Conservation (phyloP, 345 rosid species). For the Geranium rotundifolium region DNA sequence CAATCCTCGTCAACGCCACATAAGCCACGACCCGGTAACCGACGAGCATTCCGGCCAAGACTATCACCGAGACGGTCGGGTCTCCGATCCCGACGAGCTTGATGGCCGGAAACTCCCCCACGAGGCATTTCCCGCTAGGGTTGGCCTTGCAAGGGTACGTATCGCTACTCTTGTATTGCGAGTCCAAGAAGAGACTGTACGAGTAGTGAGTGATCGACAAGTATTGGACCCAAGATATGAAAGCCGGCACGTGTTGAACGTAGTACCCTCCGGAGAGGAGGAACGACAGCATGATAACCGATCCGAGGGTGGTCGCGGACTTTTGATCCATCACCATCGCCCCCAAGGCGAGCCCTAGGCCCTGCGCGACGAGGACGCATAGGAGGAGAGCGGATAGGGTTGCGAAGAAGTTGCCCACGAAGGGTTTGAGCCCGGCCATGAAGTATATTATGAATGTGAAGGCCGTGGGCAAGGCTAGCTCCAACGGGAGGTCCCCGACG, state of each 20-base stretch:
- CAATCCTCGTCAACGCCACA: slow-evolving; percentile 33
- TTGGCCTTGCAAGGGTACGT: slow-evolving; percentile 18
- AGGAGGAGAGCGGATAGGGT: slow-evolving; percentile 31
- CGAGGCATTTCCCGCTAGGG: slow-evolving; percentile 17
- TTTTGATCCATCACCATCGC: slow-evolving; percentile 38
- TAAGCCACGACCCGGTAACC: slow-evolving; percentile 40
- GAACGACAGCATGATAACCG: slow-evolving; percentile 28
- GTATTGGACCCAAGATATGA: slow-evolving; percentile 39
- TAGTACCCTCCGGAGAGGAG: slow-evolving; percentile 38
- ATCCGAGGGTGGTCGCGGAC: slow-evolving; percentile 26
- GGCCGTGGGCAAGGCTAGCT: slow-evolving; percentile 48
- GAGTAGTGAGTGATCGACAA: slow-evolving; percentile 29
- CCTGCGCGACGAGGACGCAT: slow-evolving; percentile 35
- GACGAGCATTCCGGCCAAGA: slow-evolving; percentile 30
- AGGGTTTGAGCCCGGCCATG: slow-evolving; percentile 59
- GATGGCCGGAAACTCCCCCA: slow-evolving; percentile 34
- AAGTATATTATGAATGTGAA: slow-evolving; percentile 49
- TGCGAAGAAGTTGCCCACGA: slow-evolving; percentile 23
- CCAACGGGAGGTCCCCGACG: slow-evolving; percentile 62
- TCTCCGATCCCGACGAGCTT: slow-evolving; percentile 31
- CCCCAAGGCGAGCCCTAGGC: slow-evolving; percentile 48
- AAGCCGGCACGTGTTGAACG: slow-evolving; percentile 36
- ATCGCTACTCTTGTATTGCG: slow-evolving; percentile 28
- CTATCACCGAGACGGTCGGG: slow-evolving; percentile 17
- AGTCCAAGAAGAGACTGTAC: slow-evolving; percentile 31